Base-by-base conservation (phyloP, 805 yeast species). In the Metschnikowia koreensis region DNA sequence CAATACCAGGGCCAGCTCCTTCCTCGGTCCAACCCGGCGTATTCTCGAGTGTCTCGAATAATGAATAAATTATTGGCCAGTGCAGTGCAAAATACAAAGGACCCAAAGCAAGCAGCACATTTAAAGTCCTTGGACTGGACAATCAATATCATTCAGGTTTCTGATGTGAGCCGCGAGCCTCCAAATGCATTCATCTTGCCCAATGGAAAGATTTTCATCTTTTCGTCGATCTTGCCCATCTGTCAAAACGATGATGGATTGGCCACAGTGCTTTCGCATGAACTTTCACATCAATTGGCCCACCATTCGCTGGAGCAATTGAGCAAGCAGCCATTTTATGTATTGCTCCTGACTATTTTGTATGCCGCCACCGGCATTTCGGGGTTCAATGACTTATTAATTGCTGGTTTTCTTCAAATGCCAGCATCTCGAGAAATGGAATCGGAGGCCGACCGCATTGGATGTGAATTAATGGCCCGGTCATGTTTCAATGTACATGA, bases 101-200 rank as follows among this genome's bases (percentile, higher is more conserved):
- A 66, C 55, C 68, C 65, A 15, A 55, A 53, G 6, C 75, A 73
- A 68, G 70, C 60, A 52, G 68, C 48, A 42, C 76, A 61, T 62
- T 66, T 66, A 66, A 70, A 65, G 60, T 63, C 56, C 66, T 73
- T 58, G 57, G 76, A 84, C 40, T 94, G 99, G 98, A 74, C 81
- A 57, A 81, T 94, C 29, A 89, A 89, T 64, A 87, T 94, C 22
- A 61, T 74, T 42, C 60, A 64, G 41, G 85, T 89, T 17, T 40
- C 52, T 12, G 80, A 86, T 55, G 86, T 82, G 51, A 82, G 86
- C 1, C 69, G 69, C 34, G 77, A 77, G n/a, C 92, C 96, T 13
- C 98, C 99, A 2, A 94, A 94, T 70, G 99, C 99, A 1, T 93
- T 94, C 70, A 97, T 94, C 16, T 74, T 94, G 36, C 98, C 98